Conservation (phyloP, 2,329 filamentous ascomycete genomes). For the Aspergillus niger region DNA sequence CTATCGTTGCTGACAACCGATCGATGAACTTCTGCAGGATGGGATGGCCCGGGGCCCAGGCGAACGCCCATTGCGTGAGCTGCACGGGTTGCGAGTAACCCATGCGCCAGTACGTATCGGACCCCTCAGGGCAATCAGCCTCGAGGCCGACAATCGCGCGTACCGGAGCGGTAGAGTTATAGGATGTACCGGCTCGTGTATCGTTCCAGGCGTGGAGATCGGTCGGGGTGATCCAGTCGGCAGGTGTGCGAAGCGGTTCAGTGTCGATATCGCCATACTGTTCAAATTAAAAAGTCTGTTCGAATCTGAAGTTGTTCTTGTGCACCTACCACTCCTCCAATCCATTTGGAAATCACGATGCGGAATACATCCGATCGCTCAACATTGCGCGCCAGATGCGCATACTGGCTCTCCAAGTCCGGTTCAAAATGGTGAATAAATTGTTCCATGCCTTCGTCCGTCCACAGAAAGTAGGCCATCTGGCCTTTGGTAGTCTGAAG, state of each 20-base stretch:
- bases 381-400: slow-evolving; percentile 27
- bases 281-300: background rate
- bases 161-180: slow-evolving; percentile 26
- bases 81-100: slow-evolving; percentile 38
- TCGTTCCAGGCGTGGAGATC: slow-evolving; percentile 34
- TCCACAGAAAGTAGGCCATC: slow-evolving; percentile 41
- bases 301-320: fast-evolving
- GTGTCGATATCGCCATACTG: slow-evolving; percentile 39
- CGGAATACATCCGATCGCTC: slow-evolving; percentile 38
- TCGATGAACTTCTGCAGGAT: slow-evolving; percentile 32
- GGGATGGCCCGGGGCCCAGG: slow-evolving; percentile 30
- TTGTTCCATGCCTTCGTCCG: slow-evolving; percentile 32
- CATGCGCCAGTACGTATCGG: slow-evolving; percentile 35
- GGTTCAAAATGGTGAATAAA: slow-evolving; percentile 32
- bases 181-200: slow-evolving; percentile 22
- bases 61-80: slow-evolving; percentile 37
- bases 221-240: slow-evolving; percentile 27
- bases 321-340: slow-evolving; percentile 23
- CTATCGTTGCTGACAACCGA: slow-evolving; percentile 14
- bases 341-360: slow-evolving; percentile 33
- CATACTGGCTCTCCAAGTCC: slow-evolving; percentile 24
- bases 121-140: slow-evolving; percentile 30
- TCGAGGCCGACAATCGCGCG: slow-evolving; percentile 35
- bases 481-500: slow-evolving; percentile 23
- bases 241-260: slow-evolving; percentile 29